phyloP scores from a whole-genome alignment of 2,329 filamentous ascomycete genomes.

The Thielaviopsis punctulata region DNA sequence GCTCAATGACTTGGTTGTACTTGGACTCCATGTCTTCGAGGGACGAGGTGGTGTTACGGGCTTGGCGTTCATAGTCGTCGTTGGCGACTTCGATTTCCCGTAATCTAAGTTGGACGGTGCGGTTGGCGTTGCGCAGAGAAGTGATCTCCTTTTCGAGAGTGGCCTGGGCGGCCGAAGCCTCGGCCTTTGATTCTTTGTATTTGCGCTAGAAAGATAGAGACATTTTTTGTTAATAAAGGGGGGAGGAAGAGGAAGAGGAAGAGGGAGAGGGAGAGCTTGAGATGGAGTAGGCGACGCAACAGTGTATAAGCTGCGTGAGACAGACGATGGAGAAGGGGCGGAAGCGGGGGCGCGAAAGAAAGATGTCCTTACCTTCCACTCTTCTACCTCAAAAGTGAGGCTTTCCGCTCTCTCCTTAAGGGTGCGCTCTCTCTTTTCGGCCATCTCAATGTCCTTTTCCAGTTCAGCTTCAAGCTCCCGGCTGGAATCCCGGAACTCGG shows the following conservation, averaged over 20 bases:
- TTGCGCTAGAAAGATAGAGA: constrained; percentile 49
- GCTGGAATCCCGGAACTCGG: constrained; percentile 86
- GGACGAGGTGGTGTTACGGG: constrained; percentile 85
- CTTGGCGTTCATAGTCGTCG: constrained; percentile 94
- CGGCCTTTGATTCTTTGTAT: constrained; percentile 85
- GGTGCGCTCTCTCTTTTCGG: constrained; percentile 78
- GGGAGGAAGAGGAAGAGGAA: constrained; percentile 1
- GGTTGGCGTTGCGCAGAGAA: constrained; percentile 65
- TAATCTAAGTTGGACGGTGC: constrained; percentile 64
- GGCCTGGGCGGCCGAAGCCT: constrained; percentile 72
- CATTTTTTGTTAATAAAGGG: constrained; percentile 1
- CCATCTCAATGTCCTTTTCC: constrained; percentile 88
- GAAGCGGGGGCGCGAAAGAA: background rate
- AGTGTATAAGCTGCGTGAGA: too few species aligned
- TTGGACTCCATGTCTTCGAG: constrained; percentile 95
- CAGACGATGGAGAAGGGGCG: background rate
- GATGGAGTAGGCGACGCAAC: background rate
- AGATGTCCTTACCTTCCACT: constrained; percentile 72
- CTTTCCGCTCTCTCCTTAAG: constrained; percentile 77
- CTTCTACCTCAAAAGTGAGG: constrained; percentile 76
- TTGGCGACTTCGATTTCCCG: constrained; percentile 95
- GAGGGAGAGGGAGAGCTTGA: background rate
- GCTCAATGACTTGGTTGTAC: constrained; percentile 86
- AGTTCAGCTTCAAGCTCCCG: constrained; percentile 86
- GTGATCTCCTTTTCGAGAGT: constrained; percentile 91